Evolutionary conservation across 352 stramenopile genomes (phyloP), one percentile per base, ranked within the genome.

Genomic region (Pythium plurisporium): DNA sequence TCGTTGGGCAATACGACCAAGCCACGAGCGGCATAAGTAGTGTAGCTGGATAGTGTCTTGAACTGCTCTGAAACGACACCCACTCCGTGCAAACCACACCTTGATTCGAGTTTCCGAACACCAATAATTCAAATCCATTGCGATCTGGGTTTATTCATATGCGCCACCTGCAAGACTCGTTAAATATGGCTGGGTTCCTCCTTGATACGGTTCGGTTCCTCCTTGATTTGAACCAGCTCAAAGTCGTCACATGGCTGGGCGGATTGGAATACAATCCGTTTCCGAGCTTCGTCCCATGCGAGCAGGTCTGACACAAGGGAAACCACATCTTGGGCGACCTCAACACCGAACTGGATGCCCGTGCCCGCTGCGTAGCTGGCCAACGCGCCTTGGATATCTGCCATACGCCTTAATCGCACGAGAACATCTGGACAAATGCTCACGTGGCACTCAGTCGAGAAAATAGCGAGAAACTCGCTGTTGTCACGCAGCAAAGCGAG

Each of bases 251-350:
- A 22, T 2, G 33, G 22, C 5, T 7, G 23, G 17, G 20, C 8
- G 6, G 20, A 44, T 8, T 53, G 52, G 12, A 86, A 63, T 55
- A 85, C 74, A 1, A 69, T 65, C 56, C 77, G 69, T 63, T 83
- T 83, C 33, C 79, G 73, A 12, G 47, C 55, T n/a, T 68, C 59
- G 45, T 95, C 72, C 82, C 82, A 92, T 33, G 72, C 59, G 47
- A 95, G 62, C 36, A 95, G 41, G 33, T 82, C 78, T 8, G 77
- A 76, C 26, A 95, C 71, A 20, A 91, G 49, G 7, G 72, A 50
- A 20, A 92, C 79, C 5, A 95, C 79, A 49, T 95, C 83, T 47
- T 90, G 82, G 10, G 85, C 82, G 3, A 95, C 81, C 58, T 89
- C 72, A 17, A 75, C 69, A 36, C 81, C 81, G 46, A 95, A 95